phyloP scores from a whole-genome alignment of 2,329 filamentous ascomycete species.

The Colletotrichum sp. region DNA sequence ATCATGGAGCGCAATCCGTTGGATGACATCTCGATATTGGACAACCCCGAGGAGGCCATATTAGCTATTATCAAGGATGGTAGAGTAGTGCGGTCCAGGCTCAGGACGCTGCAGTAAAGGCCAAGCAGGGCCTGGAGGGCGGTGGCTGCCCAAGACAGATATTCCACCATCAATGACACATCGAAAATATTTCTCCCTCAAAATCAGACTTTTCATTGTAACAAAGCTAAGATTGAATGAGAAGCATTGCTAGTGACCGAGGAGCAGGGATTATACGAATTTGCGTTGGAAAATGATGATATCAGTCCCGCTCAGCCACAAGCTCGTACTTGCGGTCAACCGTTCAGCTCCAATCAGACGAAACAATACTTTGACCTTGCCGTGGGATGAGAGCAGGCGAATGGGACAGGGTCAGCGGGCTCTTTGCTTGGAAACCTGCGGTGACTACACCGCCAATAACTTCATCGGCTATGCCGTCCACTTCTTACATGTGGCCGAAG shows the following conservation, averaged over 20 bases:
- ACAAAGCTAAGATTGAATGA: neutral
- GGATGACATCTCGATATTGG: conserved; percentile 56
- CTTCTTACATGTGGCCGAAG: neutral
- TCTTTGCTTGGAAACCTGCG: neutral
- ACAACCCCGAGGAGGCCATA: conserved; percentile 24
- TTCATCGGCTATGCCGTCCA: neutral
- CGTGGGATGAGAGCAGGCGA: neutral
- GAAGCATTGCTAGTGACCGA: neutral
- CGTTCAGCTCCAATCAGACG: neutral
- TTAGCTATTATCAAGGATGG: neutral
- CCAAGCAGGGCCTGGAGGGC: neutral
- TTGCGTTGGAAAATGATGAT: neutral
- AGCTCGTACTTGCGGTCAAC: neutral
- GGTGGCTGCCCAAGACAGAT: neutral
- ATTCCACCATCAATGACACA: neutral
- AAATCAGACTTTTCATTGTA: neutral
- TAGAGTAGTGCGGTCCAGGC: neutral
- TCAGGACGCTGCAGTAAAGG: neutral
- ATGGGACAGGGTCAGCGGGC: neutral
- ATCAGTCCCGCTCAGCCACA: neutral
- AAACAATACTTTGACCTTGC: neutral
- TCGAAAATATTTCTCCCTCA: neutral
- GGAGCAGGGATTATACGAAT: neutral
- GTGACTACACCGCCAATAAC: neutral
- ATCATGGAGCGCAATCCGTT: conserved; percentile 58